Percentiles rank a stretch among this genome's conserved stretches.
Conservation (phyloP, 225 moss, liverwort and hornwort genomes). For the Lunularia cruciata region DNA sequence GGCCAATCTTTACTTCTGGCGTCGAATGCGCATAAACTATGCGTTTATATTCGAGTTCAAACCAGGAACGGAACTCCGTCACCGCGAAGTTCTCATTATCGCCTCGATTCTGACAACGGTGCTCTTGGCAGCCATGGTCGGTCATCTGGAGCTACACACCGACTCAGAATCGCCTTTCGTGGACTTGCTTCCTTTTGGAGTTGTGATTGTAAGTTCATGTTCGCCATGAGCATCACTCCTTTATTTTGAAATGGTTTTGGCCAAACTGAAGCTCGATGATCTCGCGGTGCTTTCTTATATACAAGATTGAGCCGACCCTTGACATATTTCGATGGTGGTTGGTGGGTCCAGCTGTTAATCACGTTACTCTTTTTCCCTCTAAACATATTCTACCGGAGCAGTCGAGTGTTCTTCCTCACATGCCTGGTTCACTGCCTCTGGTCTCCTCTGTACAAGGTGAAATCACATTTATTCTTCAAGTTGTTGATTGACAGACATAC, state of each 20-base stretch:
- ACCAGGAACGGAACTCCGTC: conserved; percentile 25
- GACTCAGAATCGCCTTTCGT: conserved; percentile 30
- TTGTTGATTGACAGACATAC: no score
- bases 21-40: conserved; percentile 36
- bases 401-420: neutral
- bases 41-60: conserved; percentile 34
- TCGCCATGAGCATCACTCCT: neutral
- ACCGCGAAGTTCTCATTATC: conserved; percentile 35
- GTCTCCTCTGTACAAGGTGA: neutral
- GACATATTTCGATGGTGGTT: neutral
- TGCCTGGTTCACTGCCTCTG: neutral
- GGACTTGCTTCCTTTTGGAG: conserved; percentile 20
- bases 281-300: no score
- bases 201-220: conserved; percentile 23
- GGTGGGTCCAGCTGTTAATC: neutral
- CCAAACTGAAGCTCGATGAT: no score
- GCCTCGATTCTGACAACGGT: conserved; percentile 32
- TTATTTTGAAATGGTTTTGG: no score
- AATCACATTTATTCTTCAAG: no score
- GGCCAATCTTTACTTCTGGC: conserved; percentile 41
- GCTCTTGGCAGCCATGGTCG: conserved; percentile 28
- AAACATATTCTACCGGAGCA: neutral
- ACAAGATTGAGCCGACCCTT: no score
- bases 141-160: conserved; percentile 50
- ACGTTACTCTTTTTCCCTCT: neutral